phyloP scores from a whole-genome alignment of 495 filamentous ascomycete genomes.

The Neurospora sp. region DNA sequence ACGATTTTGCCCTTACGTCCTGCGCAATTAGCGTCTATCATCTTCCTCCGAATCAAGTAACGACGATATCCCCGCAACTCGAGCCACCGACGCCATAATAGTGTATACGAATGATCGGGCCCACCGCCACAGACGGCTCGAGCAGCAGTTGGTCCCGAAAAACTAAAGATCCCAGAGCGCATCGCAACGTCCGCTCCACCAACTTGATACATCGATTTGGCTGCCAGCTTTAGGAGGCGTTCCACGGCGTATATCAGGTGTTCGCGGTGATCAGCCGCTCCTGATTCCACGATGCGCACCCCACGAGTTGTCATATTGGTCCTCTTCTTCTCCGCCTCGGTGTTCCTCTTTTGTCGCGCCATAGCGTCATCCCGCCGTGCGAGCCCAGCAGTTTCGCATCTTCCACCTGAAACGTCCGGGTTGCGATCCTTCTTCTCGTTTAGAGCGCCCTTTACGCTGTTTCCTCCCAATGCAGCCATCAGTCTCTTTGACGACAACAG shows the following conservation, averaged over 20 bases:
- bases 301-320: constrained; percentile 36
- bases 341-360: constrained; percentile 38
- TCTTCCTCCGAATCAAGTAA: background rate
- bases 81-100: background rate
- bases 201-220: background rate
- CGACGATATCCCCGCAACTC: background rate
- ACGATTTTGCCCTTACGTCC: background rate
- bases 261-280: background rate
- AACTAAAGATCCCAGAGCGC: background rate
- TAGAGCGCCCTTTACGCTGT: constrained; percentile 56
- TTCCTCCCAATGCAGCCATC: constrained; percentile 89
- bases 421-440: constrained; percentile 38
- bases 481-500: constrained; percentile 96
- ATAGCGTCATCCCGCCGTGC: constrained; percentile 24
- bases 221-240: background rate
- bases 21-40: background rate
- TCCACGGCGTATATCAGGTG: background rate
- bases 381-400: constrained; percentile 14
- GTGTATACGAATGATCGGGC: constrained; percentile 1
- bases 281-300: constrained; percentile 30
- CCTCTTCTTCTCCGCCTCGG: constrained; percentile 35
- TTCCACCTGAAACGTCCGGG: constrained; percentile 21
- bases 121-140: constrained; percentile 1
- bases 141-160: background rate
- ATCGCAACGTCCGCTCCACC: background rate